Conservation (phyloP, 2,329 filamentous ascomycete genomes). For the Pseudogymnoascus sp. region DNA sequence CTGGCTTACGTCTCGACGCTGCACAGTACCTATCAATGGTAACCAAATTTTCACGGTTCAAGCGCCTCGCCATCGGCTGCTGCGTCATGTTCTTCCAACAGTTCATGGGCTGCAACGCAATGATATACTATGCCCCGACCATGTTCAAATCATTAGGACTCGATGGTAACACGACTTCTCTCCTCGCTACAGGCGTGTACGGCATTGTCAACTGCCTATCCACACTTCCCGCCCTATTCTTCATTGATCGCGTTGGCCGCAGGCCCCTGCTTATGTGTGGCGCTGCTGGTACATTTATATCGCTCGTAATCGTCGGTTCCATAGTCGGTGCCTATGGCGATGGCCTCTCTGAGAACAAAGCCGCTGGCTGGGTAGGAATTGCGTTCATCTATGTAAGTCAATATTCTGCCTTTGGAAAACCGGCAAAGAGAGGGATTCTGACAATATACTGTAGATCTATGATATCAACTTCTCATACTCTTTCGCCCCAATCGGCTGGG, state of each 20-base stretch:
- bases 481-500: conserved; percentile 48
- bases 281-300: conserved; percentile 41
- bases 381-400: conserved; percentile 43
- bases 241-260: conserved; percentile 28
- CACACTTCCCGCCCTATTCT: conserved; percentile 31
- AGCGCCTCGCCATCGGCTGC: conserved; percentile 17
- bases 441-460: conserved; percentile 38
- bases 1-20: conserved; percentile 14
- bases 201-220: conserved; percentile 46
- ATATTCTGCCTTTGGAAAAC: background rate
- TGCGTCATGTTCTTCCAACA: conserved; percentile 28
- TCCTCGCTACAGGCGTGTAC: conserved; percentile 50
- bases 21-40: conserved; percentile 16
- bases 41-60: conserved; percentile 16
- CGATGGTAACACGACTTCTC: conserved; percentile 34
- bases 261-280: conserved; percentile 34
- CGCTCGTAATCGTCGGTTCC: conserved; percentile 46
- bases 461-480: conserved; percentile 54
- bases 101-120: conserved; percentile 23
- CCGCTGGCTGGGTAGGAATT: conserved; percentile 50
- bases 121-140: conserved; percentile 35
- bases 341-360: conserved; percentile 36
- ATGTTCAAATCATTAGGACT: conserved; percentile 39
- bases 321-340: conserved; percentile 42
- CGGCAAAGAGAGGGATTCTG: background rate